phyloP scores from a whole-genome alignment of 805 yeast species.

The Candida insectorum region DNA sequence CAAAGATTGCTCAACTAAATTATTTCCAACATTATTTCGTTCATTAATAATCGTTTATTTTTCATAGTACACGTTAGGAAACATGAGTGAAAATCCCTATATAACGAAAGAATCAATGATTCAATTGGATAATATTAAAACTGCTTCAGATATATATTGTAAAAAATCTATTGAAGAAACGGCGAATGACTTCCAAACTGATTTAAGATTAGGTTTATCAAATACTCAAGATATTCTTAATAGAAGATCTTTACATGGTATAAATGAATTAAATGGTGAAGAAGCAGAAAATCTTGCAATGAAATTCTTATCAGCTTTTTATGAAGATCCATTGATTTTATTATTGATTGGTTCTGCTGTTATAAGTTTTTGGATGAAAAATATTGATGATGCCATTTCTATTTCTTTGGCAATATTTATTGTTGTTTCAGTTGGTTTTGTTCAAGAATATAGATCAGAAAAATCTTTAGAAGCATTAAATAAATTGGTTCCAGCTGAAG shows the following conservation, averaged over 20 bases:
- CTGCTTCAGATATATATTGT: conserved; percentile 68
- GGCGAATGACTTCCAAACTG: conserved; percentile 57
- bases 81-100: conserved; percentile 42
- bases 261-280: conserved; percentile 71
- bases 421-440: conserved; percentile 95
- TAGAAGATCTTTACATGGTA: conserved; percentile 74
- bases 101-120: conserved; percentile 18
- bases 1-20: no score
- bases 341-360: conserved; percentile 87
- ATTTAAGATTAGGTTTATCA: conserved; percentile 55
- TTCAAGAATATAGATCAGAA: conserved; percentile 95
- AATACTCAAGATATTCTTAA: conserved; percentile 67
- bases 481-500: conserved; percentile 94
- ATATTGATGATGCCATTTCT: conserved; percentile 91
- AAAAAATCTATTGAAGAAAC: conserved; percentile 65
- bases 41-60: no score
- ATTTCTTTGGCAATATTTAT: conserved; percentile 88
- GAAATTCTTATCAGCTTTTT: conserved; percentile 76
- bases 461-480: conserved; percentile 90
- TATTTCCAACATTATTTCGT: no score
- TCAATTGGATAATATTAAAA: no score
- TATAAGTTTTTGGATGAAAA: conserved; percentile 89
- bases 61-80: no score
- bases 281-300: conserved; percentile 72
- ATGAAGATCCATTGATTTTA: conserved; percentile 87